Conservation (phyloP, 495 filamentous ascomycete species). For the Lophiotrema nucula region DNA sequence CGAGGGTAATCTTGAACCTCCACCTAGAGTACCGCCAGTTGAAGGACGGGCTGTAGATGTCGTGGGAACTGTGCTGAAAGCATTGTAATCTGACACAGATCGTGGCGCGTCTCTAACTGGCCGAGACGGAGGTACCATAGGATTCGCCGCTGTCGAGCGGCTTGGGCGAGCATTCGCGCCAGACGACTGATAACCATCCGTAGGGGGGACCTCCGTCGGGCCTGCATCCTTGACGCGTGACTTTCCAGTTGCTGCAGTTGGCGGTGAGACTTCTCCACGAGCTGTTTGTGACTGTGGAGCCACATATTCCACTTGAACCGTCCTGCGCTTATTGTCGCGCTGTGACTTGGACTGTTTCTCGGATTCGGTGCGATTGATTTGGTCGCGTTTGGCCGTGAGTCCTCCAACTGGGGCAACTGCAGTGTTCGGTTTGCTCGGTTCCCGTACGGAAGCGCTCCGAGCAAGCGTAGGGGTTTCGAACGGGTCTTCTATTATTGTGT, state of each 20-base stretch:
- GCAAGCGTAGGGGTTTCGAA: slow-evolving; percentile 65
- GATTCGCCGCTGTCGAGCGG: slow-evolving; percentile 48
- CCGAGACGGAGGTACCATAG: slow-evolving; percentile 50
- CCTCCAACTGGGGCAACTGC: slow-evolving; percentile 59
- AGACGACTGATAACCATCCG: slow-evolving; percentile 30
- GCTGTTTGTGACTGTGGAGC: slow-evolving; percentile 80
- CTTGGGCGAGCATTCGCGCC: slow-evolving; percentile 41
- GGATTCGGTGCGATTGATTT: slow-evolving; percentile 67
- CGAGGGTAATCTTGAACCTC: slow-evolving; percentile 62
- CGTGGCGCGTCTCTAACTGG: slow-evolving; percentile 52
- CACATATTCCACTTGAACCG: slow-evolving; percentile 98
- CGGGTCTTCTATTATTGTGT: slow-evolving; percentile 45
- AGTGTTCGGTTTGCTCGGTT: slow-evolving; percentile 70
- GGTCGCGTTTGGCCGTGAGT: slow-evolving; percentile 71
- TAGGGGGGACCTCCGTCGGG: slow-evolving; percentile 44
- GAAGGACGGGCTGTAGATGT: slow-evolving; percentile 62
- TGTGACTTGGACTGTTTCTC: slow-evolving; percentile 60
- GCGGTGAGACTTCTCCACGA: slow-evolving; percentile 55
- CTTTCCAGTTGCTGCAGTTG: slow-evolving; percentile 36
- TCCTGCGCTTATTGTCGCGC: slow-evolving; percentile 85
- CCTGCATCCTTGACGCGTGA: slow-evolving; percentile 56
- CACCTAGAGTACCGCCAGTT: slow-evolving; percentile 76
- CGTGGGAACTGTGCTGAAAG: slow-evolving; percentile 46
- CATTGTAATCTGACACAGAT: slow-evolving; percentile 57
- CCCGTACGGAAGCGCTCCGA: slow-evolving; percentile 88